Evolutionary conservation across 1,284 basidiomycete genomes (phyloP).

Genomic region (Puccinia coronata): DNA sequence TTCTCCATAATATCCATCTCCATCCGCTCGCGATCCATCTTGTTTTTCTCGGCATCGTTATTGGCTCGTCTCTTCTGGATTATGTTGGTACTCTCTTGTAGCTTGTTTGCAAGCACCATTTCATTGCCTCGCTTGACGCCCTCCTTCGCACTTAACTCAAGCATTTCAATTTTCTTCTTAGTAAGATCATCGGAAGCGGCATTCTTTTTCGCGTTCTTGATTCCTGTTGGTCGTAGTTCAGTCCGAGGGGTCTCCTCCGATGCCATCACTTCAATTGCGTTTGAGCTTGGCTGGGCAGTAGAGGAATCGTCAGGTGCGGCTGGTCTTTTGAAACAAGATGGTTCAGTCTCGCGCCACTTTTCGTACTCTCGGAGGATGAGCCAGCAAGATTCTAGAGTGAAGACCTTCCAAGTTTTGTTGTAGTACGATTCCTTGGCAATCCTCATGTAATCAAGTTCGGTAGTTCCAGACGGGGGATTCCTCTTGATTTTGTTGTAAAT

Average conservation of each 20-base stretch:
- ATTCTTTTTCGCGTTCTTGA: background rate
- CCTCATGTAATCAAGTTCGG: background rate
- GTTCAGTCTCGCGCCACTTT: background rate
- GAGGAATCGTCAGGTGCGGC: background rate
- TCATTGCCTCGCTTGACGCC: background rate
- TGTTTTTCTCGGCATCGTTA: background rate
- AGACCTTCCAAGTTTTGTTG: background rate
- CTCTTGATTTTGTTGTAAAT: slow-evolving; percentile 8
- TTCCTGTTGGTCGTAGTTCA: background rate
- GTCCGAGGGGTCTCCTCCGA: too few species aligned
- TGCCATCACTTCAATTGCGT: too few species aligned
- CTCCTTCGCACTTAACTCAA: background rate
- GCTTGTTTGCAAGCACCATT: background rate
- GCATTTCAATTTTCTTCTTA: background rate
- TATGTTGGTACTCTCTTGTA: background rate
- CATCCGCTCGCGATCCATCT: background rate
- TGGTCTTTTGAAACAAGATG: background rate
- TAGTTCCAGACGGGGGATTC: background rate
- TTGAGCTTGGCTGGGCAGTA: background rate
- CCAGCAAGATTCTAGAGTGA: background rate
- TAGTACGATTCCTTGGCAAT: background rate
- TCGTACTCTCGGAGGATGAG: background rate
- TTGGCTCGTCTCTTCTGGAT: background rate
- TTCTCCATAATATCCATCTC: slow-evolving; percentile 15
- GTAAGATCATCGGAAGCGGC: background rate